phyloP scores from a whole-genome alignment of 257 asterid species.

The Solanum bukasovii region DNA sequence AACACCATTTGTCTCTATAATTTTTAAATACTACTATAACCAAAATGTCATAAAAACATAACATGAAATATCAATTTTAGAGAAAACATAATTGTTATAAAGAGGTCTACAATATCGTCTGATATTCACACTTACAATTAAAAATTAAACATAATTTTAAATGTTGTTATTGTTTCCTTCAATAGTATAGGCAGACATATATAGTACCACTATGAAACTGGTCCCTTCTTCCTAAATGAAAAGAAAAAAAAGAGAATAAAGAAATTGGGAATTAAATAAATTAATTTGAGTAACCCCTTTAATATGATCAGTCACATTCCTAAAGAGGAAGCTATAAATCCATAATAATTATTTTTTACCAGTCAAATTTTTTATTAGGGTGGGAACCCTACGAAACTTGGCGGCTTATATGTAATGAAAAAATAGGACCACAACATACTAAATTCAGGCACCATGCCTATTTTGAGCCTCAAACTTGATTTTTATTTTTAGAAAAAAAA shows the following conservation, averaged over 20 bases:
- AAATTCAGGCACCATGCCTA: conserved; percentile 31
- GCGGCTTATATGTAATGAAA: conserved; percentile 26
- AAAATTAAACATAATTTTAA: neutral
- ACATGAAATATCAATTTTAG: neutral
- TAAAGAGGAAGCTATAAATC: neutral
- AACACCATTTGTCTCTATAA: neutral
- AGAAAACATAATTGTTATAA: neutral
- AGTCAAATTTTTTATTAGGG: conserved; percentile 18
- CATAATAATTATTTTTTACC: conserved; percentile 2
- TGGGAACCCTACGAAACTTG: conserved; percentile 19
- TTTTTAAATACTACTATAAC: neutral
- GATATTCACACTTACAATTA: no score
- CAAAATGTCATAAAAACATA: neutral
- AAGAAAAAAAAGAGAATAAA: neutral
- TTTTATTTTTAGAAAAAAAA: neutral
- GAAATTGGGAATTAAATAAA: neutral
- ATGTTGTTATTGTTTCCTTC: neutral
- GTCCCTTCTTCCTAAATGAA: neutral
- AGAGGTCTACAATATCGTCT: neutral
- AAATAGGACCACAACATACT: conserved; percentile 47
- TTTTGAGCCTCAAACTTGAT: neutral
- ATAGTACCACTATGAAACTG: neutral
- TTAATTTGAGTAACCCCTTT: neutral
- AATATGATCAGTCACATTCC: neutral
- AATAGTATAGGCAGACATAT: neutral